These are phyloP conservation scores for Globisporangium megalacanthum DNA, from an alignment of 352 stramenopile genomes.

Conservation along the genomic window DNA sequence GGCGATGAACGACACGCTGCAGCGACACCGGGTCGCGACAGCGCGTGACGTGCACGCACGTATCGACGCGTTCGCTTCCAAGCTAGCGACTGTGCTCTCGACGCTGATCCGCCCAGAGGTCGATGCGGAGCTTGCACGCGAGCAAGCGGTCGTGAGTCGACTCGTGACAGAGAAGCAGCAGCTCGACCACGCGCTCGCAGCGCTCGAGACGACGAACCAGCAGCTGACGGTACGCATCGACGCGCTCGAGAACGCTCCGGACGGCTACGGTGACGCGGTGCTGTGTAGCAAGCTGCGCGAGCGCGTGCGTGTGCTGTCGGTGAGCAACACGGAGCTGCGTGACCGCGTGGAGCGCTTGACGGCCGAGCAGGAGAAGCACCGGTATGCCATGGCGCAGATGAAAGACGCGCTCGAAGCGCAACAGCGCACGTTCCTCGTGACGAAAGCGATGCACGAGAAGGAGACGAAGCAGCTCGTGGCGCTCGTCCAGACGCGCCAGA, in stretches of 20 bases:
- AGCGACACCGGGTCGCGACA: conserved; percentile 16
- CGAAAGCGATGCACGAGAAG: conserved; percentile 61
- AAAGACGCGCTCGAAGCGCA: conserved; percentile 24
- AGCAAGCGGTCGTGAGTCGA: conserved; percentile 15
- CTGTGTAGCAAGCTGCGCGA: conserved; percentile 48
- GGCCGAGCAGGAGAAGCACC: conserved; percentile 27
- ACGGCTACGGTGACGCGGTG: conserved; percentile 35
- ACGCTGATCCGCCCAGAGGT: conserved; percentile 31
- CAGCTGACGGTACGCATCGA: conserved; percentile 26
- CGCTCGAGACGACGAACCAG: conserved; percentile 19
- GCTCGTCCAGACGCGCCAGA: conserved; percentile 31
- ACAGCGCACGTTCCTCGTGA: conserved; percentile 41
- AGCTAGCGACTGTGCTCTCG: conserved; percentile 23
- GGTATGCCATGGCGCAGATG: conserved; percentile 29
- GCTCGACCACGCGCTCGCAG: conserved; percentile 13
- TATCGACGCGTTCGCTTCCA: conserved; percentile 27
- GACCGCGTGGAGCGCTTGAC: conserved; percentile 20
- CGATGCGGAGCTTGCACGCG: conserved; percentile 26
- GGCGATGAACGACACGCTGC: conserved; percentile 30
- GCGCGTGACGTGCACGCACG: conserved; percentile 13
- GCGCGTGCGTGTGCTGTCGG: conserved; percentile 20
- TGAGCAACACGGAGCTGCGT: conserved; percentile 18
- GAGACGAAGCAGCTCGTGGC: conserved; percentile 56
- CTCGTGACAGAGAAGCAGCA: conserved; percentile 34
- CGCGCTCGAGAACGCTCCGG: conserved; percentile 27